Conservation (phyloP, 176 grass and related monocot species). For the Oryza brachyantha region DNA sequence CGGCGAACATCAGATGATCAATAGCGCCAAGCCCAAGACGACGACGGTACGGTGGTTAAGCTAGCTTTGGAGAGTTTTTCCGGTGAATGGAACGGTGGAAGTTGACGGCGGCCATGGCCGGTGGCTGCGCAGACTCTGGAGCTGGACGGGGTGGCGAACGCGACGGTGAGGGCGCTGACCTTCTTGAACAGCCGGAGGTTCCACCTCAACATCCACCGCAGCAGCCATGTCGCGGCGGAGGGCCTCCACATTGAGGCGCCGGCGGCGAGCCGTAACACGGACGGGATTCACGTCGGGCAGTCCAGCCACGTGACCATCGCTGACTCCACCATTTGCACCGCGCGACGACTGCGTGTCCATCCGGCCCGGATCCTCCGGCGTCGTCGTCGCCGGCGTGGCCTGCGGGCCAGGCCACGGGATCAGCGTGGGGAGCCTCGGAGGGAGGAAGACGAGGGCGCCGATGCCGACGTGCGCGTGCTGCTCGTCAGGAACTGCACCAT, state of each 20-base stretch:
- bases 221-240: neutral
- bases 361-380: slow-evolving; percentile 32
- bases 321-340: slow-evolving; percentile 38
- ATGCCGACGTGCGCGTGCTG: slow-evolving; percentile 41
- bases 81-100: neutral
- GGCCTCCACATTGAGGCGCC: slow-evolving; percentile 41
- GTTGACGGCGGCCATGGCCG: neutral
- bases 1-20: neutral
- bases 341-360: slow-evolving; percentile 77
- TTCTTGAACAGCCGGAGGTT: slow-evolving; percentile 45
- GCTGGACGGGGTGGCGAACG: slow-evolving; percentile 20
- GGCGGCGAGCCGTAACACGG: slow-evolving; percentile 56
- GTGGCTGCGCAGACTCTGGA: neutral
- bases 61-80: too few relatives aligned
- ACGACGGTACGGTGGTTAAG: slow-evolving; percentile 1
- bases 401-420: slow-evolving; percentile 73
- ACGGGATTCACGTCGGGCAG: slow-evolving; percentile 49
- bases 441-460: slow-evolving; percentile 11
- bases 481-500: slow-evolving; percentile 35
- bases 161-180: slow-evolving; percentile 13
- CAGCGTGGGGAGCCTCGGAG: slow-evolving; percentile 64
- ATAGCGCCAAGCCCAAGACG: neutral
- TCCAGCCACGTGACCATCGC: slow-evolving; percentile 42
- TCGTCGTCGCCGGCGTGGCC: slow-evolving; percentile 27
- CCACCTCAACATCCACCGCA: slow-evolving; percentile 44